These are phyloP conservation scores for Trichomonascaceae sp. DNA, from an alignment of 1,139 yeast species.

Conservation along the genomic window DNA sequence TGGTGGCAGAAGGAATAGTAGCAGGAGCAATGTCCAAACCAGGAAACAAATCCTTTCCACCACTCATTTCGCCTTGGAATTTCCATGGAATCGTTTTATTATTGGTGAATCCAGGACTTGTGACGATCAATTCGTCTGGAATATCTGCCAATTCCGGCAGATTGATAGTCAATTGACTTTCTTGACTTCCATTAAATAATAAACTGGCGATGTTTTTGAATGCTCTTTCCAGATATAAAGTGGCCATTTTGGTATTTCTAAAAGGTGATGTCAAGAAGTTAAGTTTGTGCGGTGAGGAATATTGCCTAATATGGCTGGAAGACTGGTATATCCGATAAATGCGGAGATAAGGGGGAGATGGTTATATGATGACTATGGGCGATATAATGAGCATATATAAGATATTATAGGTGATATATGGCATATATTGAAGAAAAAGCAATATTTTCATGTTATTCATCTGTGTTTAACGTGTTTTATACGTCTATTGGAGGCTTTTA, in stretches of 20 bases:
- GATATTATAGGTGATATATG: too few relatives aligned
- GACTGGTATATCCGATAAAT: background rate
- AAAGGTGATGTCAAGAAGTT: background rate
- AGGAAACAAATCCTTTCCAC: conserved; percentile 19
- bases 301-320: background rate
- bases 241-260: too few relatives aligned
- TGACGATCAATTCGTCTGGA: conserved; percentile 15
- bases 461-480: too few relatives aligned
- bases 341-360: background rate
- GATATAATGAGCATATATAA: too few relatives aligned
- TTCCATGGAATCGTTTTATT: conserved; percentile 18
- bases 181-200: conserved; percentile 12
- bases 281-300: background rate
- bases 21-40: conserved; percentile 11
- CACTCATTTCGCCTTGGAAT: conserved; percentile 16
- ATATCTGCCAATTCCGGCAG: conserved; percentile 4
- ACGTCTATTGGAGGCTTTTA: too few relatives aligned
- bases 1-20: conserved; percentile 17
- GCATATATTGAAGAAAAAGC: too few relatives aligned
- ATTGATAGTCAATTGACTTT: conserved; percentile 10
- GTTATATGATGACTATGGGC: too few relatives aligned
- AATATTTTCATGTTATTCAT: too few relatives aligned
- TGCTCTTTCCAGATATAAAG: background rate
- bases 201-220: conserved; percentile 12
- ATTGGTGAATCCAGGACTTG: conserved; percentile 17